Evolutionary conservation across 768 basidiomycete species (phyloP).

Genomic region (Tylopilus vinaceipallidus): DNA sequence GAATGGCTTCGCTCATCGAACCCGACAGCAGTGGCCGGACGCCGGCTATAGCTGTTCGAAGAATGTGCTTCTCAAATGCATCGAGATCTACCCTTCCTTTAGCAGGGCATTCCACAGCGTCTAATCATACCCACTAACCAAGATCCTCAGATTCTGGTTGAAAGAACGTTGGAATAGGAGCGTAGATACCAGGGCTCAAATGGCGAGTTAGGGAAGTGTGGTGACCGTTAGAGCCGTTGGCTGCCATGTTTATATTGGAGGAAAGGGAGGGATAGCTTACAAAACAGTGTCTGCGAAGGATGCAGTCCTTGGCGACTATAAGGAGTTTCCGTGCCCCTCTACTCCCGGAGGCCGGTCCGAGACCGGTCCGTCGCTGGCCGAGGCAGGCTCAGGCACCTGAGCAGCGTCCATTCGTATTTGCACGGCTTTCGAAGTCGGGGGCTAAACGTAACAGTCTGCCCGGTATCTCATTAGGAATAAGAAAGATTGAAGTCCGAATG

Average conservation of each 20-base stretch:
- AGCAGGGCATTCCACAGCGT: constrained; percentile 4
- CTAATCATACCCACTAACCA: constrained; percentile 46
- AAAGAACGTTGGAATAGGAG: constrained; percentile 89
- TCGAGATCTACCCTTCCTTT: constrained; percentile 47
- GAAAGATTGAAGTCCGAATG: not conserved
- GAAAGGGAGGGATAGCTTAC: not conserved
- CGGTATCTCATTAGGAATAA: not conserved
- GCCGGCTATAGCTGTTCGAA: constrained; percentile 61
- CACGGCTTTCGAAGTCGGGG: not conserved
- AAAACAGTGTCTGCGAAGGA: not conserved
- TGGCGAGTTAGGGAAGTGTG: constrained; percentile 41
- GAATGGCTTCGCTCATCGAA: constrained; percentile 85
- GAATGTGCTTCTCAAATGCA: constrained; percentile 66
- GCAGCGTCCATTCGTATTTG: not conserved
- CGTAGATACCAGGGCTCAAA: constrained; percentile 74
- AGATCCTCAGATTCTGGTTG: constrained; percentile 72
- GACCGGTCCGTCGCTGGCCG: constrained; percentile 6
- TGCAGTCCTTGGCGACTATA: constrained; percentile 6
- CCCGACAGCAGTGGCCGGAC: constrained; percentile 74
- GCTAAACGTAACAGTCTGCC: no score
- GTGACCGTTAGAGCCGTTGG: constrained; percentile 25
- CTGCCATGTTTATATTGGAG: constrained; percentile 35
- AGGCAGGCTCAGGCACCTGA: no score
- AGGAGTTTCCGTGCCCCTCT: not conserved
- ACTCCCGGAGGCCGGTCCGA: constrained; percentile 10